phyloP scores from a whole-genome alignment of 2,329 filamentous ascomycete genomes.

The Talaromyces sp. region DNA sequence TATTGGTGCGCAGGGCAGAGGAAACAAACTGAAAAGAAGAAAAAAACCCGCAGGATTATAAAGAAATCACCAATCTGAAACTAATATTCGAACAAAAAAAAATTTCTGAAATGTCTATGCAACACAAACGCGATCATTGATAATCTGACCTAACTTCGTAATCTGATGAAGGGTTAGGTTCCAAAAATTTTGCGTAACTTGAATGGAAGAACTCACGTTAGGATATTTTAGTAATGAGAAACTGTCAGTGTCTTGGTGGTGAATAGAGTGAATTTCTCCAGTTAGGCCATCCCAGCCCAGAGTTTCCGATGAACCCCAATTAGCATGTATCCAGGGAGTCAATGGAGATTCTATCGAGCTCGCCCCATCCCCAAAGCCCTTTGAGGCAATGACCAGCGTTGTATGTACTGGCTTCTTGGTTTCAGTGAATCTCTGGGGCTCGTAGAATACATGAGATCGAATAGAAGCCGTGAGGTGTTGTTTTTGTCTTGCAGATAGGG shows the following conservation, averaged over 20 bases:
- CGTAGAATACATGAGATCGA: neutral
- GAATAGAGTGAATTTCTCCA: neutral
- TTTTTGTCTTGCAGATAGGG: neutral
- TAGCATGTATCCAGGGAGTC: neutral
- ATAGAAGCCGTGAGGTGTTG: neutral
- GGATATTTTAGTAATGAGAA: constrained; percentile 2
- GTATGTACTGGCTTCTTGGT: neutral
- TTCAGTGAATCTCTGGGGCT: neutral
- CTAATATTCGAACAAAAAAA: neutral
- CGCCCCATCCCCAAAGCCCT: neutral
- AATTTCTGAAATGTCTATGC: neutral
- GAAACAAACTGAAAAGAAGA: neutral
- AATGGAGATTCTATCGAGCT: neutral
- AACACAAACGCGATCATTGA: neutral
- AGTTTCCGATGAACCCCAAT: neutral
- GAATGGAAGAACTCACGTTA: neutral
- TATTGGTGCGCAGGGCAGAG: neutral
- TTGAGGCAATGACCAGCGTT: neutral
- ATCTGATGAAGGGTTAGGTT: neutral
- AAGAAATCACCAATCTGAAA: neutral
- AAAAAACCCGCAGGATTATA: neutral
- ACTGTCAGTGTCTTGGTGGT: neutral
- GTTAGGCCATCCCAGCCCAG: neutral
- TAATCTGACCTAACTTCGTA: neutral
- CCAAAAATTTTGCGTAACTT: neutral